Conservation (phyloP, 2,329 filamentous ascomycete genomes). For the Microascus cirrosus region DNA sequence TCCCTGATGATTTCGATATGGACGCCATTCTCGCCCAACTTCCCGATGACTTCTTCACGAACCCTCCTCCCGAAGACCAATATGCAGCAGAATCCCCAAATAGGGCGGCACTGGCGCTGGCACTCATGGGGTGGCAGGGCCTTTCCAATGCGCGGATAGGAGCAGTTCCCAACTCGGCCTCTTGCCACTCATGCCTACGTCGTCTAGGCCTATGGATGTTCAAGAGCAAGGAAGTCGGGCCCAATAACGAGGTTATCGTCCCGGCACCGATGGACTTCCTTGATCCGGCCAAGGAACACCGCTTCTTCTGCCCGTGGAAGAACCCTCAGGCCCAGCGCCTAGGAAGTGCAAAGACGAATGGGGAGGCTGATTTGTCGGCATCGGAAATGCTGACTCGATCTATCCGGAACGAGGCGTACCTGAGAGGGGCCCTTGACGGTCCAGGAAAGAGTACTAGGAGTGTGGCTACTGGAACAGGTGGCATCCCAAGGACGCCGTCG, state of each 20-base stretch:
- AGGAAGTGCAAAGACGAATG: slow-evolving; percentile 18
- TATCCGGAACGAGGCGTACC: slow-evolving; percentile 46
- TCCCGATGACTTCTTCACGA: slow-evolving; percentile 41
- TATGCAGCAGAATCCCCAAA: slow-evolving; percentile 28
- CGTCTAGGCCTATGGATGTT: slow-evolving; percentile 93
- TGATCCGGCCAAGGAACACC: slow-evolving; percentile 61
- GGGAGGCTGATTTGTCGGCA: slow-evolving; percentile 28
- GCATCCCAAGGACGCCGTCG: slow-evolving; percentile 2
- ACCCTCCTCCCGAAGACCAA: slow-evolving; percentile 19
- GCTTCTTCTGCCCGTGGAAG: slow-evolving; percentile 77
- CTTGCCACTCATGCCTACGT: slow-evolving; percentile 78
- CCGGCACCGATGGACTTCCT: slow-evolving; percentile 55
- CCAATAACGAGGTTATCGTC: slow-evolving; percentile 38
- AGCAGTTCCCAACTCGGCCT: slow-evolving; percentile 59
- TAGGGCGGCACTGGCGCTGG: slow-evolving; percentile 54
- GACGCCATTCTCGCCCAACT: slow-evolving; percentile 38
- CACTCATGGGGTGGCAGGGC: slow-evolving; percentile 69
- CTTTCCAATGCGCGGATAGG: slow-evolving; percentile 41
- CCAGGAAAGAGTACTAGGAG: background rate
- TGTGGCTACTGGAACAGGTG: background rate
- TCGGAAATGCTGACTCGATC: slow-evolving; percentile 45
- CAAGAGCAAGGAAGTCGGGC: slow-evolving; percentile 57
- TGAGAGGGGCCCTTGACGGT: slow-evolving; percentile 20
- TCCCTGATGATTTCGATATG: slow-evolving; percentile 41
- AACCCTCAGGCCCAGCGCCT: slow-evolving; percentile 49